Evolutionary conservation across 179 eudicot genomes (phyloP).

Genomic region (Drosera spatulata): DNA sequence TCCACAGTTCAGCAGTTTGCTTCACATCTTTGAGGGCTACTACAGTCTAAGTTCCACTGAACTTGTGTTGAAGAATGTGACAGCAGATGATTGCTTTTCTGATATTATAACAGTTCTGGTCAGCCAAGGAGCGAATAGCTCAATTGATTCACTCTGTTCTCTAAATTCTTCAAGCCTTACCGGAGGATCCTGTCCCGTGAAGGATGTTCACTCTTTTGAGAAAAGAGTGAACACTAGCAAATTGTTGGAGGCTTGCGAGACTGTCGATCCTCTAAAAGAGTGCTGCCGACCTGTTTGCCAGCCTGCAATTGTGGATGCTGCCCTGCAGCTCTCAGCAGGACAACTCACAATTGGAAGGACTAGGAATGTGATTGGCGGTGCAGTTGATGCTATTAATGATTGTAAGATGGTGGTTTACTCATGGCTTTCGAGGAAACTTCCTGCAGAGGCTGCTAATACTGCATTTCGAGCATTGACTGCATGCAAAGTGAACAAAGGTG

Average conservation of each 20-base stretch:
- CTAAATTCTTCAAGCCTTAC: slow-evolving; percentile 74
- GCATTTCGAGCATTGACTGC: slow-evolving; percentile 67
- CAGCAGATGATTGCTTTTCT: slow-evolving; percentile 74
- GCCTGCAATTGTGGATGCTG: slow-evolving; percentile 80
- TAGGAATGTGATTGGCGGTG: slow-evolving; percentile 33
- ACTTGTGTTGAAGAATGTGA: slow-evolving; percentile 45
- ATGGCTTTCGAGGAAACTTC: slow-evolving; percentile 81
- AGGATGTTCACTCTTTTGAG: slow-evolving; percentile 58
- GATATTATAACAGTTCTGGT: slow-evolving; percentile 74
- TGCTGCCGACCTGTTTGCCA: slow-evolving; percentile 88
- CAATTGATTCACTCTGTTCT: slow-evolving; percentile 63
- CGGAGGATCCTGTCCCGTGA: slow-evolving; percentile 86
- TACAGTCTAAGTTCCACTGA: slow-evolving; percentile 48
- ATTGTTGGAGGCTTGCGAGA: slow-evolving; percentile 78
- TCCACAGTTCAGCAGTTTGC: slow-evolving; percentile 78
- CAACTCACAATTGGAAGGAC: slow-evolving; percentile 17
- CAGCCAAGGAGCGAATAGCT: slow-evolving; percentile 81
- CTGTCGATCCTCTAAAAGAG: slow-evolving; percentile 82
- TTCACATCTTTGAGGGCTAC: slow-evolving; percentile 74
- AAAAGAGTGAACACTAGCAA: slow-evolving; percentile 65
- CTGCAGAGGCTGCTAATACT: slow-evolving; percentile 62
- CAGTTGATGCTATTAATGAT: slow-evolving; percentile 50
- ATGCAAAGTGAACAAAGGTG: slow-evolving; percentile 94
- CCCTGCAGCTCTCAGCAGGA: slow-evolving; percentile 49
- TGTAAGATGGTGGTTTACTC: slow-evolving; percentile 85